Conservation (phyloP, 1,284 basidiomycete genomes). For the Pseudozyma hubeiensis region DNA sequence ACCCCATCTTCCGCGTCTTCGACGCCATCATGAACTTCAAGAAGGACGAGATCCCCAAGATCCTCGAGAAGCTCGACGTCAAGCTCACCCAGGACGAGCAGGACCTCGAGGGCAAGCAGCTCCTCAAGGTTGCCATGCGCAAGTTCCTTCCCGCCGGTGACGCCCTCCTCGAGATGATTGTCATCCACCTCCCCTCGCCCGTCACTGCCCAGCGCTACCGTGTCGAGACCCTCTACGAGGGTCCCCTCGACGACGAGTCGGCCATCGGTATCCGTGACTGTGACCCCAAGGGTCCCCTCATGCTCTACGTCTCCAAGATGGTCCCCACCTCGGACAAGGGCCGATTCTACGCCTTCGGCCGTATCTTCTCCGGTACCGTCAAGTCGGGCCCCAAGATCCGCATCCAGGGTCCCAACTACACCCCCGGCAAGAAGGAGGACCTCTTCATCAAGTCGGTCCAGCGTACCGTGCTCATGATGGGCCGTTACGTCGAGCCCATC, state of each 20-base stretch:
- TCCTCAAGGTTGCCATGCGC: constrained; percentile 98
- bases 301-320: constrained; percentile 99
- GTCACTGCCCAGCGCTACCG: constrained; percentile 97
- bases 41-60: constrained; percentile 85
- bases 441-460: constrained; percentile 98
- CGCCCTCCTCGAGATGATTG: constrained; percentile 99
- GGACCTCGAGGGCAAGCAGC: constrained; percentile 94
- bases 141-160: constrained; percentile 99
- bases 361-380: constrained; percentile 99
- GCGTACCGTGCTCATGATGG: constrained; percentile 99
- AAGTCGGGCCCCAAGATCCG: constrained; percentile 97
- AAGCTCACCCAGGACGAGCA: constrained; percentile 90
- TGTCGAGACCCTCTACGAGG: constrained; percentile 99
- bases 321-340: constrained; percentile 99
- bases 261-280: constrained; percentile 99
- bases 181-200: constrained; percentile 93
- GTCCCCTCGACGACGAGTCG: constrained; percentile 99
- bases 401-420: constrained; percentile 99
- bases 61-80: constrained; percentile 97
- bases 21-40: constrained; percentile 99
- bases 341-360: constrained; percentile 99
- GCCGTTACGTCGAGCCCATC: constrained; percentile 97
- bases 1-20: constrained; percentile 99
- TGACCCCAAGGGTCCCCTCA: constrained; percentile 94
- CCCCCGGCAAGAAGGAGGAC: constrained; percentile 99